phyloP scores from a whole-genome alignment of 805 yeast species.

The Komagataella mondaviorum region DNA sequence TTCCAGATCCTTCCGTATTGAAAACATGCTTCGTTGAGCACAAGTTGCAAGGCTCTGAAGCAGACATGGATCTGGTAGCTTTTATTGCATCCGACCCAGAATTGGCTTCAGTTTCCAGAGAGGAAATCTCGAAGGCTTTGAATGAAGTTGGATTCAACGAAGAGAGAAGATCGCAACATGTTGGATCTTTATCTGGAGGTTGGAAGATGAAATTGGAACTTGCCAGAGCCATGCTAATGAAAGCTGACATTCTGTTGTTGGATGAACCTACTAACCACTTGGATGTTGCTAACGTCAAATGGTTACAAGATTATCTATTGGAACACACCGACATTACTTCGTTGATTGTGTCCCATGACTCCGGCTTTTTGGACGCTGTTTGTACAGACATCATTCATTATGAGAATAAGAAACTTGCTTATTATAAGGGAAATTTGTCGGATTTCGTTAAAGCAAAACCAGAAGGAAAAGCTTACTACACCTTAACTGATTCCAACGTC shows the following conservation, averaged over 20 bases:
- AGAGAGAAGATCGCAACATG: conserved; percentile 79
- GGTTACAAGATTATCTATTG: conserved; percentile 83
- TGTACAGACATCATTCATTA: conserved; percentile 96
- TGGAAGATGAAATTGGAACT: conserved; percentile 98
- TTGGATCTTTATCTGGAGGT: conserved; percentile 94
- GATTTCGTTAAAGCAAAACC: conserved; percentile 87
- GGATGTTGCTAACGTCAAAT: conserved; percentile 85
- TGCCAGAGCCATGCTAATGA: conserved; percentile 98
- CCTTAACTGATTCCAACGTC: conserved; percentile 82
- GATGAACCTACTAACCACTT: conserved; percentile 99
- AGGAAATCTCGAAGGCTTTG: conserved; percentile 65
- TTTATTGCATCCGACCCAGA: conserved; percentile 89
- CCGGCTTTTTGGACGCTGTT: conserved; percentile 88
- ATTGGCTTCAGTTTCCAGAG: conserved; percentile 44
- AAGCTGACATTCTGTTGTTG: conserved; percentile 84
- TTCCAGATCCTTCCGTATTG: conserved; percentile 79
- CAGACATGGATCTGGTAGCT: conserved; percentile 74
- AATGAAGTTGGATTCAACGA: conserved; percentile 84
- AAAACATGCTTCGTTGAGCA: conserved; percentile 97
- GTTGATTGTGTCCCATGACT: conserved; percentile 93
- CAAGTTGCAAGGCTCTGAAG: conserved; percentile 89
- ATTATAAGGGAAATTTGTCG: conserved; percentile 92
- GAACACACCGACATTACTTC: conserved; percentile 81
- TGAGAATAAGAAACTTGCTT: conserved; percentile 87
- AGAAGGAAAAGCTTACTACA: conserved; percentile 92